Evolutionary conservation across 2,329 filamentous ascomycete species (phyloP).

Genomic region (Aspergillus eucalypticola): DNA sequence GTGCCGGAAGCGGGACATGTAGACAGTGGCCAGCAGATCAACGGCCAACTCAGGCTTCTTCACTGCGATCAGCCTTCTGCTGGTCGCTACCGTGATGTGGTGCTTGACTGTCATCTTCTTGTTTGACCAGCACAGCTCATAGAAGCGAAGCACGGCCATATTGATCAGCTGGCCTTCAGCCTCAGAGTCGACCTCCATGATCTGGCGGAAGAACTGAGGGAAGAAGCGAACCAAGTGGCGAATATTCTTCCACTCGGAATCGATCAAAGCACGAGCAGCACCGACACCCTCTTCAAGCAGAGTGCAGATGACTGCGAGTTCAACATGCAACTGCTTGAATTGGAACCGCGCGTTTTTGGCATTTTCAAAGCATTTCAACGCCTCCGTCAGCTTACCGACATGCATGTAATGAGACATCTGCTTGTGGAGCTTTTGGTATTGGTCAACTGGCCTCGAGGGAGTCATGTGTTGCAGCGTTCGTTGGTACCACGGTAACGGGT

Average conservation of each 20-base stretch:
- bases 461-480: conserved; percentile 31
- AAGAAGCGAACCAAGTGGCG: conserved; percentile 26
- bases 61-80: conserved; percentile 30
- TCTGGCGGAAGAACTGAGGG: conserved; percentile 40
- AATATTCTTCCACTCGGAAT: conserved; percentile 31
- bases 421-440: conserved; percentile 37
- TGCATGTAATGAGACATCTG: conserved; percentile 43
- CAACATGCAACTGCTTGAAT: conserved; percentile 37
- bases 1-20: conserved; percentile 39
- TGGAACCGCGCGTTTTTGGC: conserved; percentile 32
- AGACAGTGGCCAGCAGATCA: conserved; percentile 37
- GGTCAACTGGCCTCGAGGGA: conserved; percentile 30
- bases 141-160: conserved; percentile 42
- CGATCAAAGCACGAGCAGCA: conserved; percentile 35
- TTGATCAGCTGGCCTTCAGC: conserved; percentile 33
- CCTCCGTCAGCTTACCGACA: conserved; percentile 35
- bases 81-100: conserved; percentile 32
- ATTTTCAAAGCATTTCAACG: conserved; percentile 32
- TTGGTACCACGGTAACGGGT: conserved; percentile 31
- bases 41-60: conserved; percentile 31
- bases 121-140: conserved; percentile 37
- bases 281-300: conserved; percentile 34
- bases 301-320: conserved; percentile 39
- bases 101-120: conserved; percentile 39
- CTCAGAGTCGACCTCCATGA: conserved; percentile 28